Base-by-base conservation (phyloP, 2,329 filamentous ascomycete species). In the Didymella lethalis region DNA sequence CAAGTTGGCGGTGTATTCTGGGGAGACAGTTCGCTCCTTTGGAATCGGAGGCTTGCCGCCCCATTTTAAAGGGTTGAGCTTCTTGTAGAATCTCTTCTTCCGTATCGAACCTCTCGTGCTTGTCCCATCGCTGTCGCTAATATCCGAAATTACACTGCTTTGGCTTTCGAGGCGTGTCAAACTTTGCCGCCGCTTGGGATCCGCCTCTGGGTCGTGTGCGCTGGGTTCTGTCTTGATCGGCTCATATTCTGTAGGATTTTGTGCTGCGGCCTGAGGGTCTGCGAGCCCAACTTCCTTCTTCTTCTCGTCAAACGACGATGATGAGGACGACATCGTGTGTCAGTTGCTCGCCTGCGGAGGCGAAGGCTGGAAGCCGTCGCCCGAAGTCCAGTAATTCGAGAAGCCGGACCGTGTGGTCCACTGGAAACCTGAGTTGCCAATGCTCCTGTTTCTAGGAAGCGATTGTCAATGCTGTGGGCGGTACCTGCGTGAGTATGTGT, bases 1-100 rank as follows among this genome's bases (percentile, higher is more conserved):
- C 70, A 93, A 89, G 2, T 85, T 80, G 5, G 93, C 93, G 4
- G 80, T 83, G 73, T 92, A 83, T 78, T 97, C 93, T 62, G 85
- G 85, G 6, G 87, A 93, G 0, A 82, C 76, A 10, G 70, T 70
- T 29, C 85, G 78, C 65, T 84, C 78, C 26, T 82, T 74, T 1
- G 86, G 86, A 2, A 88, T 75, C 2, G 85, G 83, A n/a, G 86
- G 86, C 38, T 78, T 78, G 18, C 75, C 73, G 44, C 82, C 82
- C 60, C 78, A 77, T 72, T 81, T 82, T 50, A 84, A 66, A 1
- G 81, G 79, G 58, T 83, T 83, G 12, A 80, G 56, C 41, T 65
- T 85, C 69, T 85, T 85, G 73, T 87, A 84, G 87, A 90, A 92
- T 72, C 85, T 83, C 71, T 83, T 78, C 50, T 75, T 68, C 45